Percentiles rank a stretch among this genome's conserved stretches.
These are phyloP conservation scores for Phytopythium kandeliae DNA, from an alignment of 352 stramenopile species.

Conservation along the genomic window DNA sequence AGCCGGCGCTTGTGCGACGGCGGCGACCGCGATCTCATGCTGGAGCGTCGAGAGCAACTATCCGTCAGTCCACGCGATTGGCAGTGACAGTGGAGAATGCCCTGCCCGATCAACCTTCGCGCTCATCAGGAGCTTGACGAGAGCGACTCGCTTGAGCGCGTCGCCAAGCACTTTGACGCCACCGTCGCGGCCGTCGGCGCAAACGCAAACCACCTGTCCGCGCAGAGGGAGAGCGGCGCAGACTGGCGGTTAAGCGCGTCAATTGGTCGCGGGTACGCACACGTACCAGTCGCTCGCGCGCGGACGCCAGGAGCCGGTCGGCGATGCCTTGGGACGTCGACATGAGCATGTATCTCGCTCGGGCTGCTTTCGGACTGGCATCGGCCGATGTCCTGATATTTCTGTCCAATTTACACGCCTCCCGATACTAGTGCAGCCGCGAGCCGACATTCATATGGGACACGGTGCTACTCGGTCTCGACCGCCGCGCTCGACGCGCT, in stretches of 20 bases:
- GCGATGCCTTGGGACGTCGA: not conserved
- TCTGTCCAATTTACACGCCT: not conserved
- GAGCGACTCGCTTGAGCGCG: constrained; percentile 36
- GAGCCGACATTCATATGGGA: not conserved
- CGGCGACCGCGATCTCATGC: constrained; percentile 38
- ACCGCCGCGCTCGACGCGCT: not conserved
- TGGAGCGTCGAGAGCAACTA: constrained; percentile 3
- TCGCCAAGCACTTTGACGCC: constrained; percentile 20
- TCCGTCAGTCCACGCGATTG: too few relatives aligned
- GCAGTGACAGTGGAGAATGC: not conserved
- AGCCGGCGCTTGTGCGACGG: constrained; percentile 8
- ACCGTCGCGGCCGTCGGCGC: constrained; percentile 17
- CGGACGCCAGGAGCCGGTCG: constrained; percentile 2
- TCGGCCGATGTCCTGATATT: not conserved
- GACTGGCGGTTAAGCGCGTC: too few relatives aligned
- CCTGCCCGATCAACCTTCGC: constrained; percentile 12
- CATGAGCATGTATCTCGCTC: too few relatives aligned
- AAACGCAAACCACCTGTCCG: constrained; percentile 43
- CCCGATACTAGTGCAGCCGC: not conserved
- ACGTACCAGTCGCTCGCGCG: constrained; percentile 32
- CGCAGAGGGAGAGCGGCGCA: not conserved
- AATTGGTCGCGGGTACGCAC: too few relatives aligned
- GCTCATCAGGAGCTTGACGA: constrained; percentile 51
- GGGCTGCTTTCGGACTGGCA: too few relatives aligned
- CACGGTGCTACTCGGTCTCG: not conserved